Evolutionary conservation across 2,329 filamentous ascomycete genomes (phyloP), one percentile per base, ranked within the genome.

Genomic region (Coniochaeta hoffmannii): DNA sequence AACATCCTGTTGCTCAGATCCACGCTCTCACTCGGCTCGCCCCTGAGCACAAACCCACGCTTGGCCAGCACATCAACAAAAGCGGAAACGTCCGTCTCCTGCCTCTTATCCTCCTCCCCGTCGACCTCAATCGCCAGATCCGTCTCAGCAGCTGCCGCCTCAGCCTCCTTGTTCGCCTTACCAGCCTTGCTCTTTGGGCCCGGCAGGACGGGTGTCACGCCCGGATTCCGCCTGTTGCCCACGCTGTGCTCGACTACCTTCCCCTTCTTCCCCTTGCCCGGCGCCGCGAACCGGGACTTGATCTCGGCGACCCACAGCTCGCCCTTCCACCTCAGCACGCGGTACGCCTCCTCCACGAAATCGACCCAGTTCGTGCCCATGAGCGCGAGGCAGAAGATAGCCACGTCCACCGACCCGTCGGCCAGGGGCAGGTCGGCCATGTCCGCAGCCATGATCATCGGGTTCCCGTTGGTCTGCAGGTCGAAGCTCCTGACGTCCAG

Each of bases 311-410:
- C 83, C 94, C 94, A 99, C 54, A 96, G 85, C 76, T 99, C 94
- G 62, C 94, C 94, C 67, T 94, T 93, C 82, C 91, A 92, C 66
- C 90, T 87, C 59, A 99, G 80, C 53, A 97, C 80, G 54, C 94
- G 86, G 76, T 90, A 96, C 14, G 93, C 93, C 74, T 99, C 94
- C 73, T 97, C 94, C 65, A 99, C 82, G 69, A 99, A 97, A 64
- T 90, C 86, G 54, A 96, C 82, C 93, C 94, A 99, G 74, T 99
- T 99, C 55, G 94, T 99, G 66, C 94, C 94, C 94, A 99, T 99
- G 57, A 99, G 82, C 52, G 93, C 94, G 31, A 99, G 81, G 71
- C 94, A 99, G 77, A 97, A 97, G 62, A 99, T 86, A 51, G 89
- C 89, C 5, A 99, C 80, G 69, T 99, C 91, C 58, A 91, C 85